phyloP scores from a whole-genome alignment of 805 yeast genomes.

The Saturnispora sanitii region DNA sequence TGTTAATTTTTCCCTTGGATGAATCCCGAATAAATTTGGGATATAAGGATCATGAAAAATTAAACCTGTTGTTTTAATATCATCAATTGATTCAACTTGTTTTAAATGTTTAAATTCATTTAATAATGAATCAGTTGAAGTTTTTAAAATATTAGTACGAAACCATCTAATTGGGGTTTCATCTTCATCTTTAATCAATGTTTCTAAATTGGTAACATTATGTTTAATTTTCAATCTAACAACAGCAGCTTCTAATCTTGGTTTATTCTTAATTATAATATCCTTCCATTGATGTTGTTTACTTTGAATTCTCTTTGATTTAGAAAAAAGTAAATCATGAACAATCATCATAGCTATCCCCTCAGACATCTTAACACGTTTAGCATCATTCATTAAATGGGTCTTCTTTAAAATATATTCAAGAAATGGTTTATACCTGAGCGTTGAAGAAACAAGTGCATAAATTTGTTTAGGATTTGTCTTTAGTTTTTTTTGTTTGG shows the following conservation, averaged over 20 bases:
- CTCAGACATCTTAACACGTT: constrained; percentile 37
- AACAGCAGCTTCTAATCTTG: constrained; percentile 74
- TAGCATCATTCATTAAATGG: constrained; percentile 48
- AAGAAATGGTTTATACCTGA: constrained; percentile 60
- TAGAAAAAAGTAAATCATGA: constrained; percentile 72
- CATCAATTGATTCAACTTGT: constrained; percentile 36
- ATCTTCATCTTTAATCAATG: constrained; percentile 40
- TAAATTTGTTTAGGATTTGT: constrained; percentile 76
- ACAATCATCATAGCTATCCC: constrained; percentile 54
- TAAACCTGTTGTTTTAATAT: constrained; percentile 35
- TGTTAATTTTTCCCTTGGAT: constrained; percentile 64
- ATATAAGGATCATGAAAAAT: constrained; percentile 67
- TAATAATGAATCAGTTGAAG: constrained; percentile 31
- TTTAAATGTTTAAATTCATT: constrained; percentile 35
- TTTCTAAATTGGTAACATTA: constrained; percentile 48
- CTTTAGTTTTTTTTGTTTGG: constrained; percentile 36
- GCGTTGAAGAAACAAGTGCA: constrained; percentile 73
- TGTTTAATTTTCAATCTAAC: constrained; percentile 67
- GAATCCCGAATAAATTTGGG: constrained; percentile 72
- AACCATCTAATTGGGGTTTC: constrained; percentile 77
- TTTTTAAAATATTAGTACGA: constrained; percentile 57
- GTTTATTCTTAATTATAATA: constrained; percentile 64
- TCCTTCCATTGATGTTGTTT: constrained; percentile 84
- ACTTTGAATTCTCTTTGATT: constrained; percentile 74
- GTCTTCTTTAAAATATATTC: constrained; percentile 55